phyloP scores from a whole-genome alignment of 2,329 filamentous ascomycete species.

The Periconia sp. region DNA sequence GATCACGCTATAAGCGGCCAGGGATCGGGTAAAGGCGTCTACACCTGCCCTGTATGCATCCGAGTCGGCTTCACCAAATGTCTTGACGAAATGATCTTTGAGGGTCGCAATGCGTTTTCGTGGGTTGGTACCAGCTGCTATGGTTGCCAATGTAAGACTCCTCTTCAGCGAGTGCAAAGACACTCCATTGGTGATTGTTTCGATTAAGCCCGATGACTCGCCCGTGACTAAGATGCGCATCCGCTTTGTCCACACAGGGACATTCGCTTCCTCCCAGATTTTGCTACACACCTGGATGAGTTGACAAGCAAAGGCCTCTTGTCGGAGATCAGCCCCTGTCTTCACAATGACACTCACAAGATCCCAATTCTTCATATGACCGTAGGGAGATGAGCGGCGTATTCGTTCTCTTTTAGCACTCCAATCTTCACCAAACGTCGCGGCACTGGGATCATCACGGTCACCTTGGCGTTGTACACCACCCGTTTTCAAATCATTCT shows the following conservation, averaged over 20 bases:
- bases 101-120: slow-evolving; percentile 76
- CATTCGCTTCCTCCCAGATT: slow-evolving; percentile 74
- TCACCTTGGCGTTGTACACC: slow-evolving; percentile 80
- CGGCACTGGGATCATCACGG: slow-evolving; percentile 81
- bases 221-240: slow-evolving; percentile 87
- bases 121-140: slow-evolving; percentile 72
- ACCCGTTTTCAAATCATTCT: slow-evolving; percentile 85
- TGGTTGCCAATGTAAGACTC: slow-evolving; percentile 73
- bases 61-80: slow-evolving; percentile 71
- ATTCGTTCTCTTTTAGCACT: slow-evolving; percentile 82
- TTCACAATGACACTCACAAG: slow-evolving; percentile 85
- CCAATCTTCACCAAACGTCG: slow-evolving; percentile 86
- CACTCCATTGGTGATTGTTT: slow-evolving; percentile 86
- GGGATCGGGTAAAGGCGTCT: slow-evolving; percentile 77
- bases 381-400: slow-evolving; percentile 79
- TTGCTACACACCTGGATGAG: slow-evolving; percentile 79
- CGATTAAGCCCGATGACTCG: slow-evolving; percentile 80
- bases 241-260: slow-evolving; percentile 83
- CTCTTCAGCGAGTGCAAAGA: slow-evolving; percentile 85
- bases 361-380: slow-evolving; percentile 90
- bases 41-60: slow-evolving; percentile 71
- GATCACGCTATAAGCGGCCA: slow-evolving; percentile 84
- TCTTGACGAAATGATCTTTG: slow-evolving; percentile 77
- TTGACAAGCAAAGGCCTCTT: slow-evolving; percentile 86
- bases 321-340: slow-evolving; percentile 78